These are phyloP conservation scores for Lablab purpureus DNA, from an alignment of 306 rosid genomes.

Conservation along the genomic window DNA sequence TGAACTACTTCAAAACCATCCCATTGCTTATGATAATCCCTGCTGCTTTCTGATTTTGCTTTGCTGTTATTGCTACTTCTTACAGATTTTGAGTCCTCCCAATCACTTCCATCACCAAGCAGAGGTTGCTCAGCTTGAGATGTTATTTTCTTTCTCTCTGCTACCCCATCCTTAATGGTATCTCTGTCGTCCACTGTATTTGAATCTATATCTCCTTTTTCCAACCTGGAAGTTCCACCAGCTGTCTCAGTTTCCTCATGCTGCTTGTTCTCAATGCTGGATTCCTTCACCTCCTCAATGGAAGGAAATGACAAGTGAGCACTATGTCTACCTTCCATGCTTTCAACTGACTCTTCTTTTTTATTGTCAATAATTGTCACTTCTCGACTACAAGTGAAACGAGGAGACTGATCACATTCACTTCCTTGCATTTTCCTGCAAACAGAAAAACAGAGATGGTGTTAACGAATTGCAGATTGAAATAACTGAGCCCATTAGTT, in stretches of 20 bases:
- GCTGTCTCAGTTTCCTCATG: constrained; percentile 62
- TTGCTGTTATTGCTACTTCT: constrained; percentile 96
- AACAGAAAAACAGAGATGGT: constrained; percentile 16
- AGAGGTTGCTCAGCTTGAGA: constrained; percentile 66
- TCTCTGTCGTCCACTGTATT: constrained; percentile 46
- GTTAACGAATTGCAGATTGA: constrained; percentile 26
- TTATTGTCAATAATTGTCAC: constrained; percentile 45
- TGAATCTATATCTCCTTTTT: constrained; percentile 50
- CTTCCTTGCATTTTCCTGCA: constrained; percentile 62
- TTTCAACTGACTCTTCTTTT: constrained; percentile 77
- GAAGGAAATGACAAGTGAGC: constrained; percentile 62
- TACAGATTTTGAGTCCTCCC: constrained; percentile 84
- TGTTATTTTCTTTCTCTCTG: constrained; percentile 53
- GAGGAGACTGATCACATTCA: constrained; percentile 61
- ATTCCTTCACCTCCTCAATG: constrained; percentile 57
- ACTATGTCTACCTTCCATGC: constrained; percentile 67
- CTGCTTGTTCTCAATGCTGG: constrained; percentile 66
- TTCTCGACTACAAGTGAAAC: constrained; percentile 54
- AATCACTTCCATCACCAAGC: constrained; percentile 59
- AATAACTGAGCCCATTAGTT: constrained; percentile 22
- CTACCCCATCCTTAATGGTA: constrained; percentile 52
- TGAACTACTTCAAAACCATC: constrained; percentile 86
- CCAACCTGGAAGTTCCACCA: constrained; percentile 65
- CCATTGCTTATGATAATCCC: constrained; percentile 58
- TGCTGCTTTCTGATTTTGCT: constrained; percentile 93